A percentile compares a stretch with the other conserved stretches of the same genome.
Evolutionary conservation across 441 rosid genomes (phyloP).

Genomic region (Adansonia grandidieri): DNA sequence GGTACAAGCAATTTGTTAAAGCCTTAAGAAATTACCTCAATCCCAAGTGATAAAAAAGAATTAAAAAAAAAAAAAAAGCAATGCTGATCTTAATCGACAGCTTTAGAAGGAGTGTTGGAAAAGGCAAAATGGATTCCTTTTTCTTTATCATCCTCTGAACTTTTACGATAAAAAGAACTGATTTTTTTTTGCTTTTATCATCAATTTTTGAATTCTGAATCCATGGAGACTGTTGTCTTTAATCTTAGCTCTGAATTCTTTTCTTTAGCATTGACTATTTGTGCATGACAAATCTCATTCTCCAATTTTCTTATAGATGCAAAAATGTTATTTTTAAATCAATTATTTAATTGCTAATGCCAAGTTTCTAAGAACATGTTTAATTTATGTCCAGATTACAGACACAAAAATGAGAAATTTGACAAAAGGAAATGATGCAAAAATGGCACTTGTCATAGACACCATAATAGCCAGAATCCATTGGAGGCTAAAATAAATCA

Average conservation of each 20-base stretch:
- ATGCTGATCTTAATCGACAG: background rate
- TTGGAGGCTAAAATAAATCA: constrained; percentile 22
- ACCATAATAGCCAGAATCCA: constrained; percentile 25
- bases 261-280: too few relatives aligned
- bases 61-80: too few relatives aligned
- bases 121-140: background rate
- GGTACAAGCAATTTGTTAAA: background rate
- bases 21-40: background rate
- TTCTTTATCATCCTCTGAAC: constrained; percentile 1
- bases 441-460: constrained; percentile 21
- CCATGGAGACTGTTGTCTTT: too few relatives aligned
- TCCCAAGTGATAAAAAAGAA: constrained; percentile 14
- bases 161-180: background rate
- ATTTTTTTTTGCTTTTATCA: background rate
- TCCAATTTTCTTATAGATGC: too few relatives aligned
- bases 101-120: background rate
- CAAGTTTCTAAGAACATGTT: background rate
- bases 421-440: background rate
- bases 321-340: too few relatives aligned
- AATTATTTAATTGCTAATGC: too few relatives aligned
- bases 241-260: too few relatives aligned
- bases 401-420: background rate
- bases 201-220: too few relatives aligned
- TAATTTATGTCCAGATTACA: background rate
- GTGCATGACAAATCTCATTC: too few relatives aligned